Evolutionary conservation across 352 stramenopile species (phyloP).

Genomic region (Globisporangium carolinianum): DNA sequence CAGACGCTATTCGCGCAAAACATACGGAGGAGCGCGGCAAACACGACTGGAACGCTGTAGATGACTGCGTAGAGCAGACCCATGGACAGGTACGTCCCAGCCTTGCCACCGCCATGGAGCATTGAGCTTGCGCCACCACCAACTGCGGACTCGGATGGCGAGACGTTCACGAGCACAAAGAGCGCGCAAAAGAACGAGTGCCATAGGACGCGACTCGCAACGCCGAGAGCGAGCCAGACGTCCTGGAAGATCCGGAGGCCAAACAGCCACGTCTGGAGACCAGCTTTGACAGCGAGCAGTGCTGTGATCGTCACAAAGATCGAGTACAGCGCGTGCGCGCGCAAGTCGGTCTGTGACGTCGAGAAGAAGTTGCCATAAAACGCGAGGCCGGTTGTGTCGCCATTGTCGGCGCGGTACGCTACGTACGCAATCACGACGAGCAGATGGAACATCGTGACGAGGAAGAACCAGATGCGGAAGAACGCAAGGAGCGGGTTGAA

Average conservation of each 20-base stretch:
- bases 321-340: constrained; percentile 62
- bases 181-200: constrained; percentile 66
- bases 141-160: constrained; percentile 43
- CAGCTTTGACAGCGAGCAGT: constrained; percentile 54
- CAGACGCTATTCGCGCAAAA: constrained; percentile 45
- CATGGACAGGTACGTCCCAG: constrained; percentile 53
- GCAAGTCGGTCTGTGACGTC: constrained; percentile 41
- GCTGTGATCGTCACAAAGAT: constrained; percentile 57
- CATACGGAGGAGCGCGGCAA: constrained; percentile 39
- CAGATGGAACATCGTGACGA: constrained; percentile 65
- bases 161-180: constrained; percentile 53
- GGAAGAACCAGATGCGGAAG: constrained; percentile 80
- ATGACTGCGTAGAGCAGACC: constrained; percentile 46
- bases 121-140: constrained; percentile 35
- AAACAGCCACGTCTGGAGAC: constrained; percentile 73
- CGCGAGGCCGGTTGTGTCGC: constrained; percentile 31
- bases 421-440: constrained; percentile 66
- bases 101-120: constrained; percentile 37
- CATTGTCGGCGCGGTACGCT: constrained; percentile 51
- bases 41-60: constrained; percentile 56
- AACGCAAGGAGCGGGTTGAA: constrained; percentile 82
- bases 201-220: constrained; percentile 68
- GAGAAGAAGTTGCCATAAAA: constrained; percentile 68
- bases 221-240: constrained; percentile 42
- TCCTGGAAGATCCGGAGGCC: constrained; percentile 62